Conservation (phyloP, 2,329 filamentous ascomycete species). For the Bipolaris gigantea region DNA sequence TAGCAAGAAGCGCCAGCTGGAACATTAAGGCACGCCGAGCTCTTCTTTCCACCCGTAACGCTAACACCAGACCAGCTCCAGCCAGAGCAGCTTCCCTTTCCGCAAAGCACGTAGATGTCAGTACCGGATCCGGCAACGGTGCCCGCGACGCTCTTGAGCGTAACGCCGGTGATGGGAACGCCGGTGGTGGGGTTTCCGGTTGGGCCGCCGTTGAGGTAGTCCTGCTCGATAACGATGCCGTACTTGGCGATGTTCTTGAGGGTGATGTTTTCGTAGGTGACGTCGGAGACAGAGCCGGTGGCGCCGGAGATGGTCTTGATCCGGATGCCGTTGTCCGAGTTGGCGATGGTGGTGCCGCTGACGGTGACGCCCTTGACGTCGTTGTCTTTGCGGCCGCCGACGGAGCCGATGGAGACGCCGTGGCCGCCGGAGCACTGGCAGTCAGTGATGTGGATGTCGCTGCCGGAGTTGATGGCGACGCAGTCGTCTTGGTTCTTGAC, state of each 20-base stretch:
- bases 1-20: not conserved
- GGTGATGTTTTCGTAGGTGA: conserved; percentile 53
- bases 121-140: conserved; percentile 35
- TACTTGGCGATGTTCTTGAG: conserved; percentile 52
- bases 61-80: conserved; percentile 58
- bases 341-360: conserved; percentile 50
- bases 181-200: conserved; percentile 52
- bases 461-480: conserved; percentile 61
- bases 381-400: conserved; percentile 61
- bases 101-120: conserved; percentile 59
- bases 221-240: conserved; percentile 57
- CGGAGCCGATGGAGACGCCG: conserved; percentile 62
- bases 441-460: conserved; percentile 43
- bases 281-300: conserved; percentile 55
- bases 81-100: conserved; percentile 54
- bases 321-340: conserved; percentile 61
- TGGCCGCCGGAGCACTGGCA: conserved; percentile 57
- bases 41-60: conserved; percentile 39
- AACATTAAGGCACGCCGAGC: not conserved
- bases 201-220: conserved; percentile 54
- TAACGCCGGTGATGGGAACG: conserved; percentile 52
- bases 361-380: conserved; percentile 58
- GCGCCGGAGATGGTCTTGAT: conserved; percentile 60
- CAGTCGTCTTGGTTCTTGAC: conserved; percentile 64
- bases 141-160: conserved; percentile 49